Evolutionary conservation across 257 asterid genomes (phyloP), one percentile per base, ranked within the genome.

Genomic region (Fraxinus anomala): DNA sequence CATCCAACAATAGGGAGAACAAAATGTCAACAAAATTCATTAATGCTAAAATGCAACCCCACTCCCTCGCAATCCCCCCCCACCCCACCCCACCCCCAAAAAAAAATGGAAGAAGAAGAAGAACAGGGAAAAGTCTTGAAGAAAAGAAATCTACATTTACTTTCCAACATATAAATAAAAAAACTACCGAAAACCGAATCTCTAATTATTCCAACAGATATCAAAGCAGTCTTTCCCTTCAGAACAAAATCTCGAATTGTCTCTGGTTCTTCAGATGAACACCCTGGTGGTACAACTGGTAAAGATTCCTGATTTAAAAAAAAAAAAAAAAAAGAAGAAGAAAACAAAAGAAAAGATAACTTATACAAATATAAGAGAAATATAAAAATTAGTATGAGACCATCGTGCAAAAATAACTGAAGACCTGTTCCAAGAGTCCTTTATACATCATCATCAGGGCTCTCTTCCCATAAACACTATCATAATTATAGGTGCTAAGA

Each of bases 401-500:
- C 23, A 72, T 73, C 24, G 24, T 68, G 42, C 80, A 73, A 82
- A 59, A 68, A 37, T 54, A 63, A 33, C 14, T 36, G 82, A 74
- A 81, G 61, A 93, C 99, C 97, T 85, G 96, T 79, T 92, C 99
- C 96, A 89, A 84, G 82, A 96, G 79, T 77, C 97, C 98, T 86
- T 85, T 92, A 79, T 96, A 93, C 85, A 96, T 66, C 84, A 87
- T 83, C 88, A 84, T 69, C 83, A 96, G 86, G 74, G 99, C 97
- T 85, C 83, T 88, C 90, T 96, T 96, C 77, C 99, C 98, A 84
- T 80, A 92, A 54, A 90, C 86, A 84, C 98, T 93, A 83, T 96
- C 99, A 79, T 96, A 96, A 81, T 93, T 96, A 83, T 96, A 96
- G 81, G 98, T 91, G 89, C 98, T 89, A 44, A 96, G 92, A 82